Conservation (phyloP, 768 basidiomycete species). For the Termitomyces sp. region DNA sequence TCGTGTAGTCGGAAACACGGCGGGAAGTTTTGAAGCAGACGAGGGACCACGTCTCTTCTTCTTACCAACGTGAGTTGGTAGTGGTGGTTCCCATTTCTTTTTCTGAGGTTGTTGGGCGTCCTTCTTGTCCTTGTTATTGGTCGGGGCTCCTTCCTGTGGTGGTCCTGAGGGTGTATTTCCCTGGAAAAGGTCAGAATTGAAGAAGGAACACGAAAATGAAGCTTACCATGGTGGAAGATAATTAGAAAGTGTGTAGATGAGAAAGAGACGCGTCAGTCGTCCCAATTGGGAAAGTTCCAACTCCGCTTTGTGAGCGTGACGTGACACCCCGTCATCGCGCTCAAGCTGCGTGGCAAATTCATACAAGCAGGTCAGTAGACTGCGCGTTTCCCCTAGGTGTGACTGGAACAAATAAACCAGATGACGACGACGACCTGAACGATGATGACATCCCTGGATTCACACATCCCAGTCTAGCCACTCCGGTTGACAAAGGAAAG, state of each 20-base stretch:
- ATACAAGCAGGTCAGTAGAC: constrained; percentile 68
- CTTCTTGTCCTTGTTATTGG: constrained; percentile 43
- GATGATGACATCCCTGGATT: constrained; percentile 82
- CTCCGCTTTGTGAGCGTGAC: constrained; percentile 27
- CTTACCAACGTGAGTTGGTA: constrained; percentile 95
- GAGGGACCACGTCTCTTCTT: constrained; percentile 96
- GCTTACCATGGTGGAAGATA: constrained; percentile 19
- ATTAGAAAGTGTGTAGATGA: constrained; percentile 5
- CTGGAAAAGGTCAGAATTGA: constrained; percentile 28
- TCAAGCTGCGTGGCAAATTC: constrained; percentile 40
- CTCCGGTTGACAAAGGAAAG: constrained; percentile 70
- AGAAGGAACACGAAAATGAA: neutral
- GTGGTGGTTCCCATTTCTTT: constrained; percentile 99
- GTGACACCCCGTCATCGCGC: constrained; percentile 17
- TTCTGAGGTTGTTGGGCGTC: constrained; percentile 56
- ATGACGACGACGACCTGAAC: constrained; percentile 81
- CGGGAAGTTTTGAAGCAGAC: constrained; percentile 84
- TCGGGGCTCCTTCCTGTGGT: constrained; percentile 35
- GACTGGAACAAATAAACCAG: constrained; percentile 40
- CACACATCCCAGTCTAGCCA: constrained; percentile 55
- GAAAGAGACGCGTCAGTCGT: constrained; percentile 49
- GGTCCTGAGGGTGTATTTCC: constrained; percentile 73
- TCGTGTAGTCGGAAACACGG: constrained; percentile 91
- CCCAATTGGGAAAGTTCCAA: constrained; percentile 29
- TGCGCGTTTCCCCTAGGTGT: neutral